Base-by-base conservation (phyloP, 176 grass and related monocot genomes). In the Chloris gayana region DNA sequence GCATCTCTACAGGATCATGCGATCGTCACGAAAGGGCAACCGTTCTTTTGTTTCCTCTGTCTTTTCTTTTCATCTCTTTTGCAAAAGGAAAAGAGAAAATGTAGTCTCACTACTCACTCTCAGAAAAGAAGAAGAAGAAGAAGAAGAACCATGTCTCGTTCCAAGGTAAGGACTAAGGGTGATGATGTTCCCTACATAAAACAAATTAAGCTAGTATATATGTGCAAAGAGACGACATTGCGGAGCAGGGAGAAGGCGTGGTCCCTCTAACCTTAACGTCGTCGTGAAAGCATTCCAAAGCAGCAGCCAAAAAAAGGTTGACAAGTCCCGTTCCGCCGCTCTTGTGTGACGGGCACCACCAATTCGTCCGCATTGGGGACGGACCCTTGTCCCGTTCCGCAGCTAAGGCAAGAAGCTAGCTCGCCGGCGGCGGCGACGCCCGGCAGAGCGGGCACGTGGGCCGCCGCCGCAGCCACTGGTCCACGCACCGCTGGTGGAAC, bases 381-480 rank as follows among this genome's bases (percentile, higher is more conserved):
- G 2, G 11, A 14, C 45, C 15, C 45, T 47, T 17, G 45, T 17
- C 14, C 2, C 49, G 49, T n/a, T n/a, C 18, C 0, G 54, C 25
- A 57, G 54, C 54, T n/a, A 24, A 57, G 44, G 6, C 6, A 6
- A 11, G 35, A 25, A 0, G 21, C 51, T 38, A n/a, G 72, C 51
- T 9, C 57, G 56, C 5, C 72, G 34, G 10, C 37, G 38, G 41
- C 27, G 78, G 84, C 61, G 85, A 54, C 31, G 67, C 32, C 4
- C 91, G 85, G 88, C 91, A 93, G 13, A 88, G 56, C n/a, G 91
- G 91, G 75, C 91, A 90, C 9, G 88, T 88, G 14, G 84, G 75
- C 4, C 74, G 85, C 25, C 26, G 64, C 34, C 67, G 74, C 49
- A 93, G 82, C 91, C 91, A 93, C 32, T 35, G 75, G 65, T 83